A percentile compares a stretch with the other conserved stretches of the same genome.
These are phyloP conservation scores for Salix exigua DNA, from an alignment of 345 rosid species.

Conservation along the genomic window DNA sequence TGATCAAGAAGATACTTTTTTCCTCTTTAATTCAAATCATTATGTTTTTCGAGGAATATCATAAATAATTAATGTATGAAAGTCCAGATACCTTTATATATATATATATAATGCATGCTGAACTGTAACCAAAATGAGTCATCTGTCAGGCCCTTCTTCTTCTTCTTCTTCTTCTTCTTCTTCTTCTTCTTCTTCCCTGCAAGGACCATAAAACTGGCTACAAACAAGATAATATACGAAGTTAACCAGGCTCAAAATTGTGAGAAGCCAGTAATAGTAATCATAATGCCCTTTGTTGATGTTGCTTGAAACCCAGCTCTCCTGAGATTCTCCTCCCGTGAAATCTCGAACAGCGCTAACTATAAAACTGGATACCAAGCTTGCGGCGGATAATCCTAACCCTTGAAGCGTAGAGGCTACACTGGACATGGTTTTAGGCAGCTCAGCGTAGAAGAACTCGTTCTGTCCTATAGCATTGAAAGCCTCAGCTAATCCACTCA, in stretches of 20 bases:
- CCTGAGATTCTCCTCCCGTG: conserved; percentile 42
- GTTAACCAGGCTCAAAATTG: conserved; percentile 34
- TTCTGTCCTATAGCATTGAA: conserved; percentile 65
- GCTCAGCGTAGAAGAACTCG: conserved; percentile 69
- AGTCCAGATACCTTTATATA: too few relatives aligned
- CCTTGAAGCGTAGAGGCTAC: conserved; percentile 34
- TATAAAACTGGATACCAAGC: too few relatives aligned
- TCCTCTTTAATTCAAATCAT: too few relatives aligned
- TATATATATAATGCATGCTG: too few relatives aligned
- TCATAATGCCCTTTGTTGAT: conserved; percentile 67
- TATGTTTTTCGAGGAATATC: too few relatives aligned
- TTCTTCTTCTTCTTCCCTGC: too few relatives aligned
- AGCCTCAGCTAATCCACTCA: conserved; percentile 69
- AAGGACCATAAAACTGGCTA: too few relatives aligned
- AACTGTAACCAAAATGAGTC: too few relatives aligned
- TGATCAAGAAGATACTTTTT: conserved; percentile 32
- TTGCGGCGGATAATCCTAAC: too few relatives aligned
- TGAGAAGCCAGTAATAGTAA: conserved; percentile 66
- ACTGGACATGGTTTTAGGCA: conserved; percentile 76
- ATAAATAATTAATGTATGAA: too few relatives aligned
- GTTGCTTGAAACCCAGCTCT: conserved; percentile 61
- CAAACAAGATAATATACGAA: conserved; percentile 13
- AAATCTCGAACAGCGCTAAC: background rate
- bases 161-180: too few relatives aligned
- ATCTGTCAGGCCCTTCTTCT: conserved; percentile 23